phyloP scores from a whole-genome alignment of 2,329 filamentous ascomycete genomes.

The Penicillium polonicum region DNA sequence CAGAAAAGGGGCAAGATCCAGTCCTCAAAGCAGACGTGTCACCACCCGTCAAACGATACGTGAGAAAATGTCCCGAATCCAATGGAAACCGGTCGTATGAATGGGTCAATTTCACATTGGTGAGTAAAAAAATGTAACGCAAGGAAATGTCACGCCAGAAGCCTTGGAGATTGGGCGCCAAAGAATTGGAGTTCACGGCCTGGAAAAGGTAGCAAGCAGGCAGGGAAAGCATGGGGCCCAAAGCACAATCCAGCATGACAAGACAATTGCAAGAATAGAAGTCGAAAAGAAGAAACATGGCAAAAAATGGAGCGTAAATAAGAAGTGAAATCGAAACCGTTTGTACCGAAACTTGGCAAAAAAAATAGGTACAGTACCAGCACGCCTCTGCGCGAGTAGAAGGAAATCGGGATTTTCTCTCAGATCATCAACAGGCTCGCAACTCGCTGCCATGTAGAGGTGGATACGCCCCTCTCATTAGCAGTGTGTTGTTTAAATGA shows the following conservation, averaged over 20 bases:
- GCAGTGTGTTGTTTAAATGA: conserved; percentile 17
- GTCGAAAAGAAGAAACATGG: conserved; percentile 17
- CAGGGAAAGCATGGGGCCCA: not conserved
- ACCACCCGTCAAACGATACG: conserved; percentile 11
- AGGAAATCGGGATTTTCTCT: conserved; percentile 16
- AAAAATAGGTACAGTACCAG: conserved; percentile 30
- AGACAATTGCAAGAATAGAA: conserved; percentile 9
- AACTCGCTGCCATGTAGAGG: conserved; percentile 3
- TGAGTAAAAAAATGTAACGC: conserved; percentile 8
- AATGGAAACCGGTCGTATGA: conserved; percentile 6
- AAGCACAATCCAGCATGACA: not conserved
- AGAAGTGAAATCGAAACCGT: conserved; percentile 13
- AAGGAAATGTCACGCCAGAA: conserved; percentile 2
- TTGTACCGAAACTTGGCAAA: conserved; percentile 16
- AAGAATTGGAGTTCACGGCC: not conserved
- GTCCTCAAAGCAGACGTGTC: conserved; percentile 1
- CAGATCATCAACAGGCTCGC: conserved; percentile 12
- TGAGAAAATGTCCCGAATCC: conserved; percentile 5
- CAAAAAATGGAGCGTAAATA: conserved; percentile 16
- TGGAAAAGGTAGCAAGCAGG: not conserved
- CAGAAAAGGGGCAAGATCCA: not conserved
- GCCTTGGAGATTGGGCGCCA: not conserved
- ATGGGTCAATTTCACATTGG: conserved; percentile 15
- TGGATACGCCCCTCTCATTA: conserved; percentile 4
- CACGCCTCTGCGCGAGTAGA: conserved; percentile 21